Base-by-base conservation (phyloP, 148 eudicot genomes). In the Simmondsia chinensis region DNA sequence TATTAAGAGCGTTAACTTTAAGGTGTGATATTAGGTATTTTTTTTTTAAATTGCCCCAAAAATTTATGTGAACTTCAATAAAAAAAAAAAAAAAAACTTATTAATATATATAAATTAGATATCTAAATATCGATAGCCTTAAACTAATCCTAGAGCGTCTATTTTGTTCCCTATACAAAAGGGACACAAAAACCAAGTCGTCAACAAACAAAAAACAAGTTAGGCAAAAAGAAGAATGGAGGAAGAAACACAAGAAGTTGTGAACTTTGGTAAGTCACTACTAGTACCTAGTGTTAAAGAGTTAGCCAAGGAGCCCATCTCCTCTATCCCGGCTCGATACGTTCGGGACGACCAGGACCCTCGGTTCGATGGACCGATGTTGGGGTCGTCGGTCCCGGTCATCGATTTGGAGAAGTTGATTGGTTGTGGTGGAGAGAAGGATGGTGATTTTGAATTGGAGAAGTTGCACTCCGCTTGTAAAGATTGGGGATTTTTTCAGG, bases 401-500 rank as follows among this genome's bases (percentile, higher is more conserved):
- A 56, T 76, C 4, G 67, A 65, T 48, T 52, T 76, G 17, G 48
- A 55, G 5, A 49, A 20, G 45, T 47, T 72, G 60, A 31, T 50
- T 33, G 15, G 14, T 9, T 48, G 33, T 38, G 33, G 59, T n/a
- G n/a, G n/a, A n/a, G n/a, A n/a, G n/a, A n/a, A n/a, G 6, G 40
- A 36, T 4, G 8, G 16, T 42, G 42, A 48, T n/a, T 48, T 46
- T 46, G 76, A 73, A 36, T 39, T 73, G 9, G 49, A 44, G 2
- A 71, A 34, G 10, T 61, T 75, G 16, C 73, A 75, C 32, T 16
- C 19, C 7, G 81, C 81, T 33, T 71, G 75, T 53, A 51, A 53
- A 59, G 54, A 74, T 0, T 79, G 81, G 81, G 86, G 81, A 0
- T 71, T 79, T 36, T 73, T 73, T 39, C 80, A 77, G 74, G 84